phyloP scores from a whole-genome alignment of 2,329 filamentous ascomycete species.

The Pseudocercospora macadamiae region DNA sequence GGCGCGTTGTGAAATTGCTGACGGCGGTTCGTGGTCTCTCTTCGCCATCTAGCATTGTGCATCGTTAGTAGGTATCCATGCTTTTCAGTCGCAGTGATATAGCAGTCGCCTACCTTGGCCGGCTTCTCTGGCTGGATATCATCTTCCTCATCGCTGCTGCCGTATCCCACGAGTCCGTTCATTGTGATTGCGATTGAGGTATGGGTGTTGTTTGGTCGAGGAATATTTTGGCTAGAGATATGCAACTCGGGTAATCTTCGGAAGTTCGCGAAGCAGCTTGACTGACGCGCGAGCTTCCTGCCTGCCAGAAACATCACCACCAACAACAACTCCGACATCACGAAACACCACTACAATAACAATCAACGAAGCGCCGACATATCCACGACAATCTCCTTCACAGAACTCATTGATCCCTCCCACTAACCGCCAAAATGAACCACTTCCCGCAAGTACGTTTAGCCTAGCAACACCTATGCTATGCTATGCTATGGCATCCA shows the following conservation, averaged over 20 bases:
- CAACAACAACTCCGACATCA: slow-evolving; percentile 9
- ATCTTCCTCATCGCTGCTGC: slow-evolving; percentile 51
- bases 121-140: slow-evolving; percentile 32
- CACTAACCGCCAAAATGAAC: slow-evolving; percentile 56
- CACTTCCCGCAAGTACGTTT: slow-evolving; percentile 64
- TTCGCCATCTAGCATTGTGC: slow-evolving; percentile 35
- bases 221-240: background rate
- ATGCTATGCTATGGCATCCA: slow-evolving; percentile 27
- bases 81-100: slow-evolving; percentile 27
- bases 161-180: slow-evolving; percentile 47
- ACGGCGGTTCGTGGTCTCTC: slow-evolving; percentile 18
- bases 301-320: slow-evolving; percentile 13
- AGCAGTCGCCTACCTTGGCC: slow-evolving; percentile 45
- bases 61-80: slow-evolving; percentile 52
- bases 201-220: background rate
- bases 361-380: background rate
- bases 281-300: background rate
- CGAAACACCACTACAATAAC: background rate
- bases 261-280: slow-evolving; percentile 4
- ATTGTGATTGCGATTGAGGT: slow-evolving; percentile 21
- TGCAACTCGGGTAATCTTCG: background rate
- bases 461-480: slow-evolving; percentile 31
- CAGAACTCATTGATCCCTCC: background rate
- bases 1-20: background rate
- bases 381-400: slow-evolving; percentile 4